A percentile compares a stretch with the other conserved stretches of the same genome.
Evolutionary conservation across 2,329 filamentous ascomycete genomes (phyloP).

Genomic region (Diplodia seriata): DNA sequence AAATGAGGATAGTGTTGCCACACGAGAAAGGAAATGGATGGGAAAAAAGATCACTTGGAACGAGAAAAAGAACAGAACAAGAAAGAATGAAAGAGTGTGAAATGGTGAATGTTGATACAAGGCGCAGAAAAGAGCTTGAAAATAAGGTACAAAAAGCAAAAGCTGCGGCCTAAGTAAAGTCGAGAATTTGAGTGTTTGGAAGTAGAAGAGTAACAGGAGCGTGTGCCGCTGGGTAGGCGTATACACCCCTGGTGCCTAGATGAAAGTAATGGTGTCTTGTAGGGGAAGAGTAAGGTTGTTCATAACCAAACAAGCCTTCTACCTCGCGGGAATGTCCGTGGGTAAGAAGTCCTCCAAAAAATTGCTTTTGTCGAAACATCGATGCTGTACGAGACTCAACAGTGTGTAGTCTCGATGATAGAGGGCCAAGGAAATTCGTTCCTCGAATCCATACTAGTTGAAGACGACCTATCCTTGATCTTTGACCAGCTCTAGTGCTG

Average conservation of each 20-base stretch:
- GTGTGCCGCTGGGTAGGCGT: not conserved
- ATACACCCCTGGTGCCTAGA: slow-evolving; percentile 1
- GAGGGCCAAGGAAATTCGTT: slow-evolving; percentile 24
- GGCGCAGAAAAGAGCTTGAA: slow-evolving; percentile 23
- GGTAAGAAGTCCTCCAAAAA: slow-evolving; percentile 23
- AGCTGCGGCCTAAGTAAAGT: slow-evolving; percentile 23
- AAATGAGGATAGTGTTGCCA: slow-evolving; percentile 15
- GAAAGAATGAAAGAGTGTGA: slow-evolving; percentile 12
- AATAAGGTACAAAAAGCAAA: slow-evolving; percentile 1
- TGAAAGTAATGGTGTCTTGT: slow-evolving; percentile 29
- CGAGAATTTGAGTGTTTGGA: not conserved
- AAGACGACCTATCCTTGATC: slow-evolving; percentile 18
- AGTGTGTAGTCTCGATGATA: slow-evolving; percentile 7
- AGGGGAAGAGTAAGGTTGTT: slow-evolving; percentile 4
- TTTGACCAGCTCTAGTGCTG: slow-evolving; percentile 22
- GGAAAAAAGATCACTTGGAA: not conserved
- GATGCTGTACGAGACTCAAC: slow-evolving; percentile 1
- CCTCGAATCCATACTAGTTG: slow-evolving; percentile 26
- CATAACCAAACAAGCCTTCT: slow-evolving; percentile 18
- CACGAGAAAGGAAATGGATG: not conserved
- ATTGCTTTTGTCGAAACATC: slow-evolving; percentile 28
- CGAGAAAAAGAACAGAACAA: not conserved
- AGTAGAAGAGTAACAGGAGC: slow-evolving; percentile 5
- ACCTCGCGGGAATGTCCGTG: slow-evolving; percentile 20
- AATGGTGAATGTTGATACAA: slow-evolving; percentile 25